Evolutionary conservation across 2,329 filamentous ascomycete species (phyloP).

Genomic region (Fusarium subglutinans): DNA sequence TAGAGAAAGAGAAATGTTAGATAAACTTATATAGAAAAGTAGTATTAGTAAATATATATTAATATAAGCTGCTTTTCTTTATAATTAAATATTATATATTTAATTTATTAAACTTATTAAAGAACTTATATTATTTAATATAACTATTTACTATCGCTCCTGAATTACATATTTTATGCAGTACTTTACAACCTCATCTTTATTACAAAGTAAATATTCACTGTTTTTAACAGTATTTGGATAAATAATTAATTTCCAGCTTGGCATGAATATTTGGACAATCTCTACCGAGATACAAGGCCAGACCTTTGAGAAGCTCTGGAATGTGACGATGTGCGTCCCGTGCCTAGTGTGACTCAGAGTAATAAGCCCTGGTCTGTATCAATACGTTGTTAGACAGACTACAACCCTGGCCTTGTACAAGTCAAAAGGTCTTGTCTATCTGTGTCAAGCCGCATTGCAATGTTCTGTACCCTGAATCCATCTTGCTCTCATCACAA

Average conservation of each 20-base stretch:
- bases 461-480: neutral
- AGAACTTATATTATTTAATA: no score
- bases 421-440: no score
- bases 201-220: neutral
- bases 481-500: no score
- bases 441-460: rapidly evolving
- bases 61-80: no score
- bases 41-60: no score
- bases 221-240: neutral
- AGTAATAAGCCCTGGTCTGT: no score
- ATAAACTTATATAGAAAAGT: rapidly evolving
- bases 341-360: neutral
- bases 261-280: neutral
- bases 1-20: rapidly evolving
- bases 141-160: no score
- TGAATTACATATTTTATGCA: rapidly evolving
- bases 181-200: no score
- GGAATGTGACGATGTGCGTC: neutral
- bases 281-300: no score
- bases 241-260: neutral
- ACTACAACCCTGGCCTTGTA: no score
- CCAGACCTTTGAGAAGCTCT: neutral
- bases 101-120: no score
- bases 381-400: rapidly evolving
- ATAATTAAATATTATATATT: no score